Evolutionary conservation across 2,329 filamentous ascomycete species (phyloP), one percentile per base, ranked within the genome.

Genomic region (Epichloe amarillans): DNA sequence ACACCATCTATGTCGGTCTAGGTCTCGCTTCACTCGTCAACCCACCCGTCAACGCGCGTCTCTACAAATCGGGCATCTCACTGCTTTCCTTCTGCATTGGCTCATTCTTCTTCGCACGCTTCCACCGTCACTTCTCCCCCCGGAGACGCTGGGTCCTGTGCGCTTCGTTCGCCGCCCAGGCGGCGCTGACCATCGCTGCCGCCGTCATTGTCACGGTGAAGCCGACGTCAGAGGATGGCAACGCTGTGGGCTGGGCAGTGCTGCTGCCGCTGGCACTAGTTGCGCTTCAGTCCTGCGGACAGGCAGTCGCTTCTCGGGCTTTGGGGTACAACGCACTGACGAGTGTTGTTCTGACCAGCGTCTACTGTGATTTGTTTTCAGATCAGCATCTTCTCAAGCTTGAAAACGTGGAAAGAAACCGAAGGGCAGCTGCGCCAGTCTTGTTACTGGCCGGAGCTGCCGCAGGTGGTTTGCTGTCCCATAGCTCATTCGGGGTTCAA

Each of bases 281-380:
- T 5, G 83, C 84, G 2, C 87, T 91, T 59, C 86, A 91, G 68
- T 83, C 80, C 55, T 84, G 83, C 50, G 87, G 86, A 0, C 86
- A 91, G 63, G 85, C 86, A 1, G 82, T 89, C n/a, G 79, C 79
- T 0, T 87, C 83, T 58, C 70, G 86, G 3, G 80, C 84, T 0
- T 66, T 91, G 53, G 76, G 81, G 58, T 84, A 82, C 61, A 82
- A 80, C 52, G 79, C 82, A 2, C 68, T 91, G 19, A 89, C 86
- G 0, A 88, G 83, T 54, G 86, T 89, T 15, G 87, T 90, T 3
- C 66, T 93, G 53, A 91, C 87, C 1, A 88, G 84, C 62, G 82
- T 87, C 54, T 91, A 90, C 69, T 89, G 85, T 61, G 87, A 91
- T 62, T 61, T 91, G 19, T 88, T 88, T 57, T 84, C 82, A 1